These are phyloP conservation scores for Lasiodiplodia sp. DNA, from an alignment of 2,329 filamentous ascomycete species.

Conservation along the genomic window DNA sequence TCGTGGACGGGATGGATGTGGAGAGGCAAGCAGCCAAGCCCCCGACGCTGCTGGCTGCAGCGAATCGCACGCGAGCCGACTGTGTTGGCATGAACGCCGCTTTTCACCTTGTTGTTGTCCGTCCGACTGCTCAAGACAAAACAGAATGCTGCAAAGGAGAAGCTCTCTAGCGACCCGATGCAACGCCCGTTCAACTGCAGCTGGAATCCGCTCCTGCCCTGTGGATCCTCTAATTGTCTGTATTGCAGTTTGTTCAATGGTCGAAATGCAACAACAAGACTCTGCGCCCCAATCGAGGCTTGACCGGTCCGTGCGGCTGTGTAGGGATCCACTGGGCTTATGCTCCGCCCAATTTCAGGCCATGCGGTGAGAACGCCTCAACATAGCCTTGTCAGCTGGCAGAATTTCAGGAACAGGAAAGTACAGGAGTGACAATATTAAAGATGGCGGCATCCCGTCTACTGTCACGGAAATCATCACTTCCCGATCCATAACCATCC, in stretches of 20 bases:
- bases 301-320: not conserved
- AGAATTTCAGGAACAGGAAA: not conserved
- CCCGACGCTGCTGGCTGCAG: not conserved
- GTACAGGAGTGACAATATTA: not conserved
- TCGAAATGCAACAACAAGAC: not conserved
- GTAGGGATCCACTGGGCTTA: not conserved
- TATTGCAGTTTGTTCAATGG: no score
- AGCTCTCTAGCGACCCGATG: not conserved
- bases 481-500: not conserved
- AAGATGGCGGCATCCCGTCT: not conserved
- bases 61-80: not conserved
- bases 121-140: not conserved
- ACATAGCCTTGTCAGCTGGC: not conserved
- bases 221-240: no score
- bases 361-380: not conserved
- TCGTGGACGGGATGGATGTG: not conserved
- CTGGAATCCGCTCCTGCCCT: no score
- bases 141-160: not conserved
- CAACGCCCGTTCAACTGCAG: not conserved
- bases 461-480: not conserved
- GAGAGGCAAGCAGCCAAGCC: not conserved
- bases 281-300: not conserved
- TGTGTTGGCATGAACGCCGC: not conserved
- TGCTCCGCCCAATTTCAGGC: constrained; percentile 1
- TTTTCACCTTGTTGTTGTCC: not conserved